A percentile compares a stretch with the other conserved stretches of the same genome.
Evolutionary conservation across 2,329 filamentous ascomycete genomes (phyloP).

Genomic region (Colletotrichum tamarilloi): DNA sequence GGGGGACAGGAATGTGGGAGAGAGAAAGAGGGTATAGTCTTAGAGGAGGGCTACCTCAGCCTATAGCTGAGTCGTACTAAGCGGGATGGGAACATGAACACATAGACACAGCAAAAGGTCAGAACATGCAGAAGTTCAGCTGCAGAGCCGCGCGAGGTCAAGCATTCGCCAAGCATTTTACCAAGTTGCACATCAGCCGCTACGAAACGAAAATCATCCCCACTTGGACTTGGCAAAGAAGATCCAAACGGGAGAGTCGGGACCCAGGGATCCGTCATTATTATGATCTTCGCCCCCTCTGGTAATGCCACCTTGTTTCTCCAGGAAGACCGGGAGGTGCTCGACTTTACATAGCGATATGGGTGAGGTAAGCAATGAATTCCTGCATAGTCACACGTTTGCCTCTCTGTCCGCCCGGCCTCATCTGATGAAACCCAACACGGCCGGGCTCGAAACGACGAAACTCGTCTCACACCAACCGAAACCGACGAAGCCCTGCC

Average conservation of each 20-base stretch:
- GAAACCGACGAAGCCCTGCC: constrained; percentile 15
- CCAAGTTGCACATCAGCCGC: constrained; percentile 24
- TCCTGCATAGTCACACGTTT: not conserved
- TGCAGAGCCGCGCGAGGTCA: constrained; percentile 23
- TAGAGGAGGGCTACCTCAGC: not conserved
- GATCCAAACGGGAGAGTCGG: constrained; percentile 19
- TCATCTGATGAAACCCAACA: constrained; percentile 28
- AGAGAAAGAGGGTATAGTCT: not conserved
- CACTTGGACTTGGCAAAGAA: constrained; percentile 26
- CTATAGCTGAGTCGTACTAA: not conserved
- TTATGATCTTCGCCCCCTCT: constrained; percentile 11
- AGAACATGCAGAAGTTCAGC: not conserved
- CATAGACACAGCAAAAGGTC: not conserved
- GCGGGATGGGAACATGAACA: not conserved
- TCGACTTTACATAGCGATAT: not conserved
- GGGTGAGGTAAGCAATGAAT: not conserved
- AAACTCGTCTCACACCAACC: constrained; percentile 28
- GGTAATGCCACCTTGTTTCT: not conserved
- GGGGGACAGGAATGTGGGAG: not conserved
- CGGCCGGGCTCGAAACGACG: constrained; percentile 28
- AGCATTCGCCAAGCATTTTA: constrained; percentile 19
- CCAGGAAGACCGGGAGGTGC: not conserved
- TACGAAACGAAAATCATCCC: constrained; percentile 22
- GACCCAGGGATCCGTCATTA: not conserved
- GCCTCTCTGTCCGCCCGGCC: constrained; percentile 9